A percentile compares a stretch with the other conserved stretches of the same genome.
phyloP scores from a whole-genome alignment of 2,329 filamentous ascomycete species.

The Colletotrichum falcatum region DNA sequence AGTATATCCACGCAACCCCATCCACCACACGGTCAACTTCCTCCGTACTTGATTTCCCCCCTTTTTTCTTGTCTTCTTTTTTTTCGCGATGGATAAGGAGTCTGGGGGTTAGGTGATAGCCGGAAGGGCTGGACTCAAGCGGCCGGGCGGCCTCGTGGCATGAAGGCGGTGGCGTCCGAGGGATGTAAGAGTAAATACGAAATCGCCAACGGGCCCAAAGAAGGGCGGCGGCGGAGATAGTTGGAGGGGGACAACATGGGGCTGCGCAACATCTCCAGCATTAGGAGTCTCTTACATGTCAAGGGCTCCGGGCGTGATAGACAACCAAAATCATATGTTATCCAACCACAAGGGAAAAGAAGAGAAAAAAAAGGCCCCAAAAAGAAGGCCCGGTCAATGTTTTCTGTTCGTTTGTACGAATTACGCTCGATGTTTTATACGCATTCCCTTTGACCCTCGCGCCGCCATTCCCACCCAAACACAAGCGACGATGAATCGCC shows the following conservation, averaged over 20 bases:
- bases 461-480: neutral
- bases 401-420: neutral
- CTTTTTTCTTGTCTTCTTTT: too few relatives aligned
- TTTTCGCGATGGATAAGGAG: conserved; percentile 20
- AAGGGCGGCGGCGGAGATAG: neutral
- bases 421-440: neutral
- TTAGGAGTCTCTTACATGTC: neutral
- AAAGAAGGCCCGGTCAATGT: neutral
- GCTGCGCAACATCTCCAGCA: conserved; percentile 4
- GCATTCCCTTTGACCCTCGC: neutral
- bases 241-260: neutral
- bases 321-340: conserved; percentile 7
- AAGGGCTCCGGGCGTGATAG: conserved; percentile 1
- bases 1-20: conserved; percentile 22
- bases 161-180: conserved; percentile 6
- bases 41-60: neutral
- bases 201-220: neutral
- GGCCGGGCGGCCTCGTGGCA: neutral
- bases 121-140: conserved; percentile 1
- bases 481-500: neutral
- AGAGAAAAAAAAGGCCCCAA: neutral
- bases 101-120: neutral
- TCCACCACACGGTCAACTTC: conserved; percentile 15
- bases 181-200: conserved; percentile 22
- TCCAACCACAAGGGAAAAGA: neutral